Base-by-base conservation (phyloP, 2,329 filamentous ascomycete genomes). In the Botrytis squamosa region DNA sequence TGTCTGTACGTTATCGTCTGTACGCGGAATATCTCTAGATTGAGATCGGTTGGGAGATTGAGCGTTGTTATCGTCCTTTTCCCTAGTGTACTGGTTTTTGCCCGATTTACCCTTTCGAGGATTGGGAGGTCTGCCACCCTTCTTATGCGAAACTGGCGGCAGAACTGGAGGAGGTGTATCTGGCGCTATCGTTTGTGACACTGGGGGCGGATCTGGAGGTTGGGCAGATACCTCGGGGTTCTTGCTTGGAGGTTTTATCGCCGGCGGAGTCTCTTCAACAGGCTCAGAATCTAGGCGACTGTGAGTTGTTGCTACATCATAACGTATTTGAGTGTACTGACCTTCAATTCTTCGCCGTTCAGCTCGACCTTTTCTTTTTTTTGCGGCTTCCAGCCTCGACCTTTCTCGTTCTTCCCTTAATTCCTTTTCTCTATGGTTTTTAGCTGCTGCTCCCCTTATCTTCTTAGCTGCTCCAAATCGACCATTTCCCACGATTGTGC, bases 271-370 rank as follows among this genome's bases (percentile, higher is more conserved):
- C 80, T 95, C 92, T 76, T 93, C 91, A 36, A 90, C 89, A 44
- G 90, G 87, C 79, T 94, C 92, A 44, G 91, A 92, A 80, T 95
- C 92, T 92, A 78, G 76, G 75, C 78, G 79, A 77, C 20, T 52
- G 40, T 77, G 71, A 80, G 84, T 75, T 84, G 83, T 81, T 77
- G 83, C 80, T 70, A 65, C 73, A 70, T 63, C 66, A 55, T 63
- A 38, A n/a, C 25, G 22, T 33, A 25, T 62, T n/a, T 9, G 22
- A 7, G 9, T 20, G 73, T 63, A 78, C 84, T 80, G 86, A 95
- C 94, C 94, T 80, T 97, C 94, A 77, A 87, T 91, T 81, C 93
- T 91, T 78, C 94, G 89, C 76, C 93, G 88, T 77, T 96, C 94
- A 60, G 92, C 91, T 72, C 94, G 89, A 69, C 92, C 93, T 85